phyloP scores from a whole-genome alignment of 768 basidiomycete genomes.

The Crassisporium funariophilum region DNA sequence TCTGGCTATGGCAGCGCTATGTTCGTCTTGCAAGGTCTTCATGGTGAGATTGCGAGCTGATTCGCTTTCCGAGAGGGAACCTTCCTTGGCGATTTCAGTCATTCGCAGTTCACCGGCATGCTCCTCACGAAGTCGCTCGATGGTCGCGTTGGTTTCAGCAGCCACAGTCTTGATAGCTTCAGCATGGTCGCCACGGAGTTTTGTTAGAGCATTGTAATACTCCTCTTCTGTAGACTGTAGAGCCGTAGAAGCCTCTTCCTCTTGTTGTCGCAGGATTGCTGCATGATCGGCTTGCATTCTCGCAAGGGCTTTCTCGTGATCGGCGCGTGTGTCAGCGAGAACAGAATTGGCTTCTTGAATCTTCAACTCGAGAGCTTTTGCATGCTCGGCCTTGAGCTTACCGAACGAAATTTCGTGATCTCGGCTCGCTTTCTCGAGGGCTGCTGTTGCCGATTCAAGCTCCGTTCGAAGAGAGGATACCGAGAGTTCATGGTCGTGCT shows the following conservation, averaged over 20 bases:
- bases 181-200: conserved; percentile 72
- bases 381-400: conserved; percentile 55
- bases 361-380: conserved; percentile 52
- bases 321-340: conserved; percentile 49
- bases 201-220: conserved; percentile 79
- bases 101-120: conserved; percentile 74
- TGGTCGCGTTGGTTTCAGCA: conserved; percentile 56
- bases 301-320: conserved; percentile 54
- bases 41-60: conserved; percentile 64
- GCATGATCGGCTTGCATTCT: conserved; percentile 57
- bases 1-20: conserved; percentile 61
- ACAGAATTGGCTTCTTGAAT: conserved; percentile 55
- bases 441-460: conserved; percentile 41
- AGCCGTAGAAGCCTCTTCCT: conserved; percentile 55
- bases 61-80: conserved; percentile 73
- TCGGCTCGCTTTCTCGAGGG: conserved; percentile 49
- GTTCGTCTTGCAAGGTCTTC: conserved; percentile 71
- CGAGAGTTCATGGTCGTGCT: conserved; percentile 34
- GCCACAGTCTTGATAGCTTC: conserved; percentile 64
- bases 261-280: conserved; percentile 58
- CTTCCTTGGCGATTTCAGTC: conserved; percentile 74
- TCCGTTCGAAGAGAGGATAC: conserved; percentile 43
- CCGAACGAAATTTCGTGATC: conserved; percentile 66
- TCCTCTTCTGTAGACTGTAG: conserved; percentile 77
- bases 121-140: conserved; percentile 77